Percentiles rank a stretch among this genome's conserved stretches.
Evolutionary conservation across 371 early-diverging fungal genomes (phyloP).

Genomic region (Smittium culicis): DNA sequence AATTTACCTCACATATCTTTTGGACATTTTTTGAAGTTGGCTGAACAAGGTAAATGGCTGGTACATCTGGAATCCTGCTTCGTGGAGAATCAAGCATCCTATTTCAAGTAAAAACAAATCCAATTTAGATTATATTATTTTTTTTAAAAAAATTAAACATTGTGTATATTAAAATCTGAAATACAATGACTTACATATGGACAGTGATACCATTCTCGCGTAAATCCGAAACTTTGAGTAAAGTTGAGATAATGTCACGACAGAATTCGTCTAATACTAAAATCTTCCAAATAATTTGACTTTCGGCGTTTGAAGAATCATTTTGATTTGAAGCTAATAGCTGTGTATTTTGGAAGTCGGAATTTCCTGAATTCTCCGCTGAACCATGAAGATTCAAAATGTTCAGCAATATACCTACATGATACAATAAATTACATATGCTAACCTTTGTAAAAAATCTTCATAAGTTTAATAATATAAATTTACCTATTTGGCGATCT

Average conservation of each 20-base stretch:
- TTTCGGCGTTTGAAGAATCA: not conserved
- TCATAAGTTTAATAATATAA: no score
- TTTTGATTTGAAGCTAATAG: not conserved
- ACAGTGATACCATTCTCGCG: constrained; percentile 97
- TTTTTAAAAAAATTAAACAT: no score
- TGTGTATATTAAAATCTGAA: not conserved
- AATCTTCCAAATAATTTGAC: constrained; percentile 74
- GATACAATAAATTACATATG: not conserved
- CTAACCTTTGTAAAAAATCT: not conserved
- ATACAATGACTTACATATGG: constrained; percentile 58
- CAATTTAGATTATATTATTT: no score
- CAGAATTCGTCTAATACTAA: constrained; percentile 89
- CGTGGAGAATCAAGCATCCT: constrained; percentile 57
- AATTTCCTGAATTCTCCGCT: not conserved
- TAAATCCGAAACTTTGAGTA: constrained; percentile 91
- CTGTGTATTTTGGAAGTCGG: not conserved
- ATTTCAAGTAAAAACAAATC: not conserved
- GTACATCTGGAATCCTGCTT: constrained; percentile 83
- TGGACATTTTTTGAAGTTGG: constrained; percentile 77
- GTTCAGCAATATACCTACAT: not conserved
- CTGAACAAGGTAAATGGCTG: constrained; percentile 95
- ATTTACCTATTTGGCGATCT: constrained; percentile 10
- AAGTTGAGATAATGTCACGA: constrained; percentile 91
- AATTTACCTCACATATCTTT: constrained; percentile 2
- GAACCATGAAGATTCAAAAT: constrained; percentile 6